Percentiles rank a stretch among this genome's conserved stretches.
Evolutionary conservation across 2,329 filamentous ascomycete genomes (phyloP).

Genomic region (Fusarium papillatum): DNA sequence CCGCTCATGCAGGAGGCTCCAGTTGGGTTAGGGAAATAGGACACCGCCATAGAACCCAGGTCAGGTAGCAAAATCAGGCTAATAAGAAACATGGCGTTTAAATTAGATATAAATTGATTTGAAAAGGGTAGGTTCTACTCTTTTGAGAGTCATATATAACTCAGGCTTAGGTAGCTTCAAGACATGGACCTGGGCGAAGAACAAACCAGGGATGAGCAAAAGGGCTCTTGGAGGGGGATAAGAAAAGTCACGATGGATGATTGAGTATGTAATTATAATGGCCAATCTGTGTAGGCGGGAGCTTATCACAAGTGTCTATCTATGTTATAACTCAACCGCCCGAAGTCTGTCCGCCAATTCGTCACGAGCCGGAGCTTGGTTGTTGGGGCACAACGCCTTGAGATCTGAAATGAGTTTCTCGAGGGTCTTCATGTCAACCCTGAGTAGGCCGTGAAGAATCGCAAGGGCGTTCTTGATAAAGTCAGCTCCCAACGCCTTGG

Average conservation of each 20-base stretch:
- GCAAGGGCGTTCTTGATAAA: neutral
- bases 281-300: neutral
- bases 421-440: neutral
- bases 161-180: neutral
- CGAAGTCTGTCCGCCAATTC: neutral
- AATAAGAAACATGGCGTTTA: neutral
- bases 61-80: neutral
- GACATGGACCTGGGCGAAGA: neutral
- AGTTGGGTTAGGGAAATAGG: neutral
- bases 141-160: neutral
- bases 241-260: neutral
- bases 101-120: neutral
- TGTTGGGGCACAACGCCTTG: neutral
- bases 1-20: neutral
- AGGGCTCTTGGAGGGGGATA: neutral
- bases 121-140: neutral
- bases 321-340: too few species aligned
- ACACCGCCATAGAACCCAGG: neutral
- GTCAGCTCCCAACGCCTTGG: neutral
- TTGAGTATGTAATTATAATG: neutral
- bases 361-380: neutral
- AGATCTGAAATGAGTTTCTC: neutral
- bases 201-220: neutral
- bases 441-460: neutral
- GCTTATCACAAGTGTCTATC: neutral